Conservation (phyloP, 305 asterid species). For the Solanum hybrid region DNA sequence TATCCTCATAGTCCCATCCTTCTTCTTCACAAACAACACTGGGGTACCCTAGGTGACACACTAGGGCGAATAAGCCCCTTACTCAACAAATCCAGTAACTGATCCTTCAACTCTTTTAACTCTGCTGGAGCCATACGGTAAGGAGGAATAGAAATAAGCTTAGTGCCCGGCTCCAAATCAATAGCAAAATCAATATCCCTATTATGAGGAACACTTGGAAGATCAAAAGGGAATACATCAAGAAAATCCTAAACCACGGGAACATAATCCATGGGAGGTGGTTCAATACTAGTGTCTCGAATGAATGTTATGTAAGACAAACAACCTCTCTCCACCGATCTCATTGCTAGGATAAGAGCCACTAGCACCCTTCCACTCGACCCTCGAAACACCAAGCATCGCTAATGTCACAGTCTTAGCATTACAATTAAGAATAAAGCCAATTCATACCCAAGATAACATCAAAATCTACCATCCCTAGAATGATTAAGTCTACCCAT, state of each 20-base stretch:
- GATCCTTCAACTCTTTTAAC: not conserved
- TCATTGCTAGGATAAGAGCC: not conserved
- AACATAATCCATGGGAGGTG: too few relatives aligned
- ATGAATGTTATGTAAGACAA: too few relatives aligned
- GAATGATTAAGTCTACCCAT: not conserved
- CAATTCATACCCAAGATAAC: not conserved
- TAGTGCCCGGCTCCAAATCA: too few relatives aligned
- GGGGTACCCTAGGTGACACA: not conserved
- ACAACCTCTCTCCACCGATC: too few relatives aligned
- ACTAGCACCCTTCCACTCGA: not conserved
- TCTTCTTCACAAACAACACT: not conserved
- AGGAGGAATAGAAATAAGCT: too few relatives aligned
- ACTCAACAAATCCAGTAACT: not conserved
- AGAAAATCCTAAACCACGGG: too few relatives aligned
- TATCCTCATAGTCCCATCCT: not conserved
- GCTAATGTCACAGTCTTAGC: not conserved
- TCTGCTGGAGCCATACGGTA: too few relatives aligned
- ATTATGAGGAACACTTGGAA: too few relatives aligned
- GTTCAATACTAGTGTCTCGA: too few relatives aligned
- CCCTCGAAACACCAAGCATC: not conserved
- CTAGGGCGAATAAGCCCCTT: not conserved
- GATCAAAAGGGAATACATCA: too few relatives aligned
- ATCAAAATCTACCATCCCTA: not conserved
- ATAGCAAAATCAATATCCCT: not conserved
- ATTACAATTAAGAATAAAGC: not conserved